Conservation (phyloP, 805 yeast species). For the Scheffersomyces coipomensis region DNA sequence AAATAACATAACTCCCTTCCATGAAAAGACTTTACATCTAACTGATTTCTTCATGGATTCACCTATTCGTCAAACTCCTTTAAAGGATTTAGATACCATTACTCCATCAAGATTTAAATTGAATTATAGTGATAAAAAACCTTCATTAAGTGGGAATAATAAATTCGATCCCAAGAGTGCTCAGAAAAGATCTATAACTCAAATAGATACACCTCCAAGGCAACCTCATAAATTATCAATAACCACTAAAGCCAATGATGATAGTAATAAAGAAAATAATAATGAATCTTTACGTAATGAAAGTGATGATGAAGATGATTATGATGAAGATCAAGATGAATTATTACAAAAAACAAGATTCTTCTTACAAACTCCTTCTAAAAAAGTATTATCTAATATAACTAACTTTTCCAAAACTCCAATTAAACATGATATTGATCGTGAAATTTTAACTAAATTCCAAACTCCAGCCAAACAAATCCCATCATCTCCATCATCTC, state of each 20-base stretch:
- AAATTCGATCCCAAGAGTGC: conserved; percentile 26
- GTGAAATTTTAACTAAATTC: conserved; percentile 12
- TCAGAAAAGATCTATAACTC: conserved; percentile 33
- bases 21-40: conserved; percentile 39
- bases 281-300: conserved; percentile 9
- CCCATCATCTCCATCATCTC: conserved; percentile 31
- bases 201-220: conserved; percentile 37
- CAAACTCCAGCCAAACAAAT: conserved; percentile 36
- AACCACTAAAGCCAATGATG: conserved; percentile 13
- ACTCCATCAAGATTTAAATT: conserved; percentile 39
- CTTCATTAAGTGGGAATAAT: conserved; percentile 10
- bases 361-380: conserved; percentile 32
- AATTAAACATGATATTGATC: conserved; percentile 1
- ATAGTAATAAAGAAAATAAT: conserved; percentile 14
- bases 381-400: conserved; percentile 23
- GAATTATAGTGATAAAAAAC: conserved; percentile 14
- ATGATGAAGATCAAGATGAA: conserved; percentile 8
- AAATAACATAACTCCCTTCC: conserved; percentile 39
- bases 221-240: conserved; percentile 29
- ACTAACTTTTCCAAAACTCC: conserved; percentile 13
- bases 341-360: conserved; percentile 2
- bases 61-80: conserved; percentile 38
- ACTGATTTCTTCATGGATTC: conserved; percentile 45
- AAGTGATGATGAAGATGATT: conserved; percentile 15
- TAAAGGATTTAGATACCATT: conserved; percentile 34